Evolutionary conservation across 2,329 filamentous ascomycete species (phyloP).

Genomic region (Aspergillus ochraceus): DNA sequence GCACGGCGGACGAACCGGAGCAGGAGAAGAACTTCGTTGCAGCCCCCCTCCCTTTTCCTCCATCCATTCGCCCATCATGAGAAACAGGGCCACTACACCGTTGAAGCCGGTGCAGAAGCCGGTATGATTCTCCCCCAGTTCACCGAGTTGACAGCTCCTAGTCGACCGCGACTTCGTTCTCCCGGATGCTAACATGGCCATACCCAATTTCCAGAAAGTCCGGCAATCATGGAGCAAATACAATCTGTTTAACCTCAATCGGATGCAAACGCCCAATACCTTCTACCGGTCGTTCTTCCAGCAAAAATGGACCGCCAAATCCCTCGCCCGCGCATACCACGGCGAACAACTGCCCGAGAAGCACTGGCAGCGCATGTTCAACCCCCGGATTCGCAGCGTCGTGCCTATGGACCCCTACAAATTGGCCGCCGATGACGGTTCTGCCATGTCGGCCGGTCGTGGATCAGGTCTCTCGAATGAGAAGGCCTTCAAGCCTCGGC

Average conservation of each 20-base stretch:
- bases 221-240: constrained; percentile 97
- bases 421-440: constrained; percentile 78
- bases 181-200: constrained; percentile 1
- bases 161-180: constrained; percentile 3
- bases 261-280: constrained; percentile 49
- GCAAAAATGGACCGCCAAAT: constrained; percentile 95
- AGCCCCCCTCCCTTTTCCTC: constrained; percentile 5
- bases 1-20: not conserved
- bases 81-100: constrained; percentile 45
- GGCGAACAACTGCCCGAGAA: constrained; percentile 91
- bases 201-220: constrained; percentile 65
- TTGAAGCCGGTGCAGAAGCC: constrained; percentile 42
- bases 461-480: constrained; percentile 65
- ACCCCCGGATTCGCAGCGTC: constrained; percentile 74
- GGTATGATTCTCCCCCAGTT: constrained; percentile 23
- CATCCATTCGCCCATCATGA: constrained; percentile 37
- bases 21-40: constrained; percentile 1
- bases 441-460: constrained; percentile 77
- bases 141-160: not conserved
- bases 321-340: constrained; percentile 81
- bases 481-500: constrained; percentile 19
- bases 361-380: constrained; percentile 94
- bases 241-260: constrained; percentile 85
- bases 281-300: constrained; percentile 77
- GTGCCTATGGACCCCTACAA: constrained; percentile 81